Base-by-base conservation (phyloP, 495 filamentous ascomycete species). In the Trichodelitschia bisporula region DNA sequence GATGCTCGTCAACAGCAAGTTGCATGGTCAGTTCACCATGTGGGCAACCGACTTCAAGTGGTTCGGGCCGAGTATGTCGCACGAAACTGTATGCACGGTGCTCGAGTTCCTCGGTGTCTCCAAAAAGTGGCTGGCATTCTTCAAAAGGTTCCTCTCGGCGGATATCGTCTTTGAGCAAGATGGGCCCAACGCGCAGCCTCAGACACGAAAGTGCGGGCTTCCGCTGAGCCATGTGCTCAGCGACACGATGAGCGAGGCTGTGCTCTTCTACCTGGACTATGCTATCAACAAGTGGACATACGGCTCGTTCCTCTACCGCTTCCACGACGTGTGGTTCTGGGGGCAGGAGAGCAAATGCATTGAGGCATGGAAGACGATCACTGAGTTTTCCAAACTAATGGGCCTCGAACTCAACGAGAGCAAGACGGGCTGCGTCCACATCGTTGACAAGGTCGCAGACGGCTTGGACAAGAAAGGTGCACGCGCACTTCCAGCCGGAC, bases 241-340 rank as follows among this genome's bases (percentile, higher is more conserved):
- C 19, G 43, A 48, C 26, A 34, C 35, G 6, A 29, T 48, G 10
- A 29, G 37, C 19, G 45, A 48, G 26, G 37, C 39, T 4, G 27
- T 44, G 9, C 34, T 48, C 4, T 48, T 46, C 34, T 46, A 40
- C 21, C 36, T 46, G 3, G 45, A 48, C 24, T 48, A 40, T 35
- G 35, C 40, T 0, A 35, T 48, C 28, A 48, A 48, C 24, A 34
- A 42, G 31, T 26, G 28, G n/a, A 48, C 45, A 4, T 15, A 38
- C 4, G 45, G 45, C 9, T 35, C 35, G 13, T 40, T 38, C 24
- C 23, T 48, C 15, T 36, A 43, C 19, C 34, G 45, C 14, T 33
- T 48, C 15, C 43, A 46, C 28, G 45, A 48, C 26, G 20, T 48
- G n/a, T 48, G 45, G 45, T 44, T 43, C 30, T 48, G 45, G 45